These are phyloP conservation scores for Paraphysoderma sedebokerense DNA, from an alignment of 371 early-diverging fungal genomes.

Conservation along the genomic window DNA sequence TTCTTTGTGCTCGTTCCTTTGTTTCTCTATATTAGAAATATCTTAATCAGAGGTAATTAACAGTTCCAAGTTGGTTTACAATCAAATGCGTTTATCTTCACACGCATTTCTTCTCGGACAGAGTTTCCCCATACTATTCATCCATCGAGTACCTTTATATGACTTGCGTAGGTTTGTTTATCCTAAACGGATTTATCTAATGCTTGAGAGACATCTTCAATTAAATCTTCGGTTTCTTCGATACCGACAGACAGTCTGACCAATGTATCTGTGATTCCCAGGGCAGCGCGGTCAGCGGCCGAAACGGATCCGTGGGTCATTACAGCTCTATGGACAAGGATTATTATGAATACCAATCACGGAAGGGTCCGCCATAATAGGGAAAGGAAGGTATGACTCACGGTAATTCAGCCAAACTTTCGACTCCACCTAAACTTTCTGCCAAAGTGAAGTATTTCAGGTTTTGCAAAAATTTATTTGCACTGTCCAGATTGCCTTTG, in stretches of 20 bases:
- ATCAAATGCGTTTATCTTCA: too few species aligned
- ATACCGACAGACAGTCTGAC: slow-evolving; percentile 67
- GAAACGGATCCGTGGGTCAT: slow-evolving; percentile 77
- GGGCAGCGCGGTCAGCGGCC: slow-evolving; percentile 46
- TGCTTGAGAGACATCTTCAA: slow-evolving; percentile 42
- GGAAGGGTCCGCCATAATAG: too few species aligned
- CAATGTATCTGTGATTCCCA: slow-evolving; percentile 68
- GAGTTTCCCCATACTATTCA: too few species aligned
- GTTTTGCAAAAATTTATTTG: slow-evolving; percentile 18
- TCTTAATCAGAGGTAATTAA: too few species aligned
- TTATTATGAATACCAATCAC: too few species aligned
- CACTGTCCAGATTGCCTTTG: slow-evolving; percentile 11
- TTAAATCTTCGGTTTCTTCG: slow-evolving; percentile 62
- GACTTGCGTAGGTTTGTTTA: background rate
- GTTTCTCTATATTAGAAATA: too few species aligned
- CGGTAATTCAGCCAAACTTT: slow-evolving; percentile 63
- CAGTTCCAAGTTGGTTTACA: too few species aligned
- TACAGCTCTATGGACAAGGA: too few species aligned
- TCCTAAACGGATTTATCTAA: slow-evolving; percentile 19
- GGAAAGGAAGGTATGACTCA: too few species aligned
- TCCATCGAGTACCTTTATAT: too few species aligned
- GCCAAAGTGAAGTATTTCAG: slow-evolving; percentile 36
- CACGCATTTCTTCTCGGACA: too few species aligned
- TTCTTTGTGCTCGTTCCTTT: too few species aligned
- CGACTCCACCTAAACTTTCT: slow-evolving; percentile 75